Base-by-base conservation (phyloP, 495 filamentous ascomycete genomes). In the Pyronema omphalodes region DNA sequence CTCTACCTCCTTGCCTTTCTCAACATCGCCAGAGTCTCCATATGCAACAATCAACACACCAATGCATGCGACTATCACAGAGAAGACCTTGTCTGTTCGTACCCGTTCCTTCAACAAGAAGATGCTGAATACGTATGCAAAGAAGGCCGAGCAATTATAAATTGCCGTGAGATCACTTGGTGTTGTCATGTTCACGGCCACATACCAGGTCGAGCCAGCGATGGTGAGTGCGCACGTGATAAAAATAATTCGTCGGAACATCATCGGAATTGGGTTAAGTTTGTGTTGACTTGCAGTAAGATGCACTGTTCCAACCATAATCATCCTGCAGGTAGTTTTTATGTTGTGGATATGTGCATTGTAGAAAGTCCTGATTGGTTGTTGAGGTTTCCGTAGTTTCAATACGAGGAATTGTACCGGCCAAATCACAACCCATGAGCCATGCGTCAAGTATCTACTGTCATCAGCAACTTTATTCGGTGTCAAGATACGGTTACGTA, bases 121-220 rank as follows among this genome's bases (percentile, higher is more conserved):
- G 18, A 98, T 85, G 44, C 83, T 86, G 63, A 98, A 98, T 8
- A 81, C 89, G 65, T 98, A 98, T 34, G 91, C 91, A 67, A 95
- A 98, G 69, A 98, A 98, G 46, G 91, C 88, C 48, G 85, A 93
- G 73, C 91, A 98, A 67, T 98, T 98, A 74, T 96, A 98, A 64
- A 98, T 98, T 19, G 91, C 91, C 0, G 91, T 98, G 52, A 98
- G 71, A 62, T 98, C 91, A 59, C 80, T 83, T 19, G 91, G 80
- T 9, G 84, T 91, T 0, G 91, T 98, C 75, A 94, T 71, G 66
- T 84, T 83, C 39, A 98, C 89, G 3, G 91, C 91, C 11, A 94
- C 71, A 58, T 95, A 98, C 91, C 91, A 98, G 47, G 81, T 88
- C n/a, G 83, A 77, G 0, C 89, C 91, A 0, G 88, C 91, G 45